Base-by-base conservation (phyloP, 495 filamentous ascomycete genomes). In the Emericellopsis terricola region DNA sequence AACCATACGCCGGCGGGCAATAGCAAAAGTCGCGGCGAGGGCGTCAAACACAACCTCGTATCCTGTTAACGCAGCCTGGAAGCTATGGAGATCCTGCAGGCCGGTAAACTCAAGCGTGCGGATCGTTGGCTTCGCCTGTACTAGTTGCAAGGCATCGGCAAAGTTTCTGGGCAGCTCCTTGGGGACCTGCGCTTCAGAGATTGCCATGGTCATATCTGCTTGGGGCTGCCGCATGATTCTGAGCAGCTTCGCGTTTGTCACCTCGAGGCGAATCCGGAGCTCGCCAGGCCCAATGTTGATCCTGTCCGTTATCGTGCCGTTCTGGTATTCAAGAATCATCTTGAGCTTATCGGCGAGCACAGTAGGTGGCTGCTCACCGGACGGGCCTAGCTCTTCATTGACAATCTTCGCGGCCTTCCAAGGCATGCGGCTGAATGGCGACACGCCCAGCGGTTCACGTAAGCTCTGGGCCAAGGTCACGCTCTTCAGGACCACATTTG, bases 1-100 rank as follows among this genome's bases (percentile, higher is more conserved):
- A 15, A 89, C 76, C 69, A 78, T 82, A 38, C 80, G 69, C 28
- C 81, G 69, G n/a, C 82, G 79, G 2, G 82, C 74, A 37, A 92
- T 89, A 38, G 75, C 69, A 44, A 91, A 83, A 3, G 67, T 73
- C 1, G 68, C 57, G 8, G 78, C 82, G 28, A 77, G 53, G 23
- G 74, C 73, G 44, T 91, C 82, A 41, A 75, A 91, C 3, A 78
- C 56, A 2, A 87, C 76, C 15, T 54, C 49, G 54, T 77, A 89
- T 1, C 83, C 81, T 2, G 82, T 91, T 26, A 91, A 54, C 11
- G 81, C 73, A 13, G 55, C 57, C 51, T 92, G 70, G 44, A 92
- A 92, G 13, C 56, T 48, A 48, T 92, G 83, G 4, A 92, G 60
- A 40, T 80, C 81, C 40, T 42, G 44, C 27, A 65, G 48, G 36